Conservation (phyloP, 176 grass and related monocot species). For the Carex littledalei region DNA sequence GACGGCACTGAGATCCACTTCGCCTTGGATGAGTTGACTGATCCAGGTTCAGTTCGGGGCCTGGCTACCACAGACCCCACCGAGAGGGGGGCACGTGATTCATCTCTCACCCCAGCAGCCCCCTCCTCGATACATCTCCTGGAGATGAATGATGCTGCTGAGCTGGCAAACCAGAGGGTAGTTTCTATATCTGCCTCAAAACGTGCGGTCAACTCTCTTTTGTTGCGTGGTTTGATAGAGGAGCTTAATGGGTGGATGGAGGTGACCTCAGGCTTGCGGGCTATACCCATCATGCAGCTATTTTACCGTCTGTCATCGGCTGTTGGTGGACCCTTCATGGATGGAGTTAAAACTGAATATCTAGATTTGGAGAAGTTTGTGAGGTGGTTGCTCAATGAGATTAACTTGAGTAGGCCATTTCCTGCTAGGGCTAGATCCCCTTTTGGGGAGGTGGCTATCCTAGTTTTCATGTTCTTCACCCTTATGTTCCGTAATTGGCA, state of each 20-base stretch:
- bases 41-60: conserved; percentile 41
- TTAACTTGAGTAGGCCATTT: conserved; percentile 80
- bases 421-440: conserved; percentile 59
- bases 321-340: conserved; percentile 94
- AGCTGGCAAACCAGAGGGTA: conserved; percentile 50
- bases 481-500: conserved; percentile 99
- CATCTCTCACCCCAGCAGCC: background rate
- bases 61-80: conserved; percentile 39
- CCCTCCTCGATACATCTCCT: conserved; percentile 68
- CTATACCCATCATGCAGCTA: conserved; percentile 91
- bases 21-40: conserved; percentile 59
- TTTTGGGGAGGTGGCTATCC: conserved; percentile 88
- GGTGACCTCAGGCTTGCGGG: conserved; percentile 61
- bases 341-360: conserved; percentile 84
- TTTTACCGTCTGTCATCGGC: conserved; percentile 94
- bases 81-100: conserved; percentile 29
- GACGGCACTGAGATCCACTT: conserved; percentile 78
- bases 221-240: conserved; percentile 73
- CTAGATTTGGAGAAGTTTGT: conserved; percentile 96
- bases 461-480: conserved; percentile 99
- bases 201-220: conserved; percentile 77
- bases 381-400: conserved; percentile 85
- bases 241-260: conserved; percentile 95
- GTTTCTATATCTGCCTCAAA: conserved; percentile 95
- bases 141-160: conserved; percentile 60